A percentile compares a stretch with the other conserved stretches of the same genome.
These are phyloP conservation scores for Porcisia hertigi DNA, from an alignment of 208 protist species.

Conservation along the genomic window DNA sequence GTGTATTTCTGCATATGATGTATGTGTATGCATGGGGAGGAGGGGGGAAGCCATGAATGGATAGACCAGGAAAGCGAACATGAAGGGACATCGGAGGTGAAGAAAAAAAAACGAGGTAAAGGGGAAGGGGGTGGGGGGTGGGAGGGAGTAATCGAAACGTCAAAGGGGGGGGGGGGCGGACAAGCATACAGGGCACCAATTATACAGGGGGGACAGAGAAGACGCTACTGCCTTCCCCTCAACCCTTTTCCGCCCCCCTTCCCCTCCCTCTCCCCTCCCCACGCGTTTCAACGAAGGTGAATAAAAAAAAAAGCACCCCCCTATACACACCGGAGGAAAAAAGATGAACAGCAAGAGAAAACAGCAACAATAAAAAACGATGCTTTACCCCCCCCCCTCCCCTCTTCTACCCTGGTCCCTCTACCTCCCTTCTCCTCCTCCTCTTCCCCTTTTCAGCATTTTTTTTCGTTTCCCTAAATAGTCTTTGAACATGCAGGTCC, in stretches of 20 bases:
- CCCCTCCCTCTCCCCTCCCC: too few relatives aligned
- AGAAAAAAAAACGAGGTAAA: not conserved
- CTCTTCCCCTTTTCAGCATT: not conserved
- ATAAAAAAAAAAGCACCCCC: slow-evolving; percentile 12
- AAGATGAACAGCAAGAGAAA: not conserved
- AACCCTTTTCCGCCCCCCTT: too few relatives aligned
- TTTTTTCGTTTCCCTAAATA: not conserved
- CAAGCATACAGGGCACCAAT: too few relatives aligned
- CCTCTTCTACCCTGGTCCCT: too few relatives aligned
- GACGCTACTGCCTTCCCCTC: too few relatives aligned
- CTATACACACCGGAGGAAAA: slow-evolving; percentile 12
- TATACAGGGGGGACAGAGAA: too few relatives aligned
- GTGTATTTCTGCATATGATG: too few relatives aligned
- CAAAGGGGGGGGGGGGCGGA: not conserved
- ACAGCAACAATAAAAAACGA: not conserved
- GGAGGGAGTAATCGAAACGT: too few relatives aligned
- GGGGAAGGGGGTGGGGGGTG: too few relatives aligned
- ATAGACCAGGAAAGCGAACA: not conserved
- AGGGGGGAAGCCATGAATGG: not conserved
- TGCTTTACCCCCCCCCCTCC: not conserved
- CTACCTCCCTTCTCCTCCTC: too few relatives aligned
- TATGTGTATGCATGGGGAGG: not conserved
- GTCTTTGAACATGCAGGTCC: too few relatives aligned
- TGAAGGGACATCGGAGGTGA: not conserved
- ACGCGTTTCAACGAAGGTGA: not conserved